Conservation (phyloP, 2,329 filamentous ascomycete species). For the Rutstroemia sydowiana region DNA sequence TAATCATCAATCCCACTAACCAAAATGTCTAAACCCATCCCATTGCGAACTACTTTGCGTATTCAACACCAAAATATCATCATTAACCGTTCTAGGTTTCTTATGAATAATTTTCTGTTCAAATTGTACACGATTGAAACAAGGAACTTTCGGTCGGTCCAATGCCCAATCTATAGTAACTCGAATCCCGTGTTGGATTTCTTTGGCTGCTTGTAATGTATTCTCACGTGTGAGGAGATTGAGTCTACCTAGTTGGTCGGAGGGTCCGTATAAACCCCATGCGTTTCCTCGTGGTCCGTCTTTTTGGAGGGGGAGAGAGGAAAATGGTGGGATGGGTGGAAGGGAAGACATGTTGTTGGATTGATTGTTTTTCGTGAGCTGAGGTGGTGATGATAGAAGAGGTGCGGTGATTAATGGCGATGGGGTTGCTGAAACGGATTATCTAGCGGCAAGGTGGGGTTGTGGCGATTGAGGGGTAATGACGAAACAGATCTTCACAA, state of each 20-base stretch:
- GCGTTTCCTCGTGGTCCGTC: slow-evolving; percentile 35
- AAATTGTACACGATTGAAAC: slow-evolving; percentile 43
- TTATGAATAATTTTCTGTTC: slow-evolving; percentile 46
- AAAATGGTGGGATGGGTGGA: slow-evolving; percentile 23
- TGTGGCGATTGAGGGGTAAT: too few species aligned
- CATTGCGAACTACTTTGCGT: slow-evolving; percentile 40
- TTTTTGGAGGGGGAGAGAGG: slow-evolving; percentile 33
- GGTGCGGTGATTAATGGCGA: too few species aligned
- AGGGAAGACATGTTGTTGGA: background rate
- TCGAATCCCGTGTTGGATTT: slow-evolving; percentile 7
- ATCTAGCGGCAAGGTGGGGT: too few species aligned
- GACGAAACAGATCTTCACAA: too few species aligned
- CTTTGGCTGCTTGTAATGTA: slow-evolving; percentile 28
- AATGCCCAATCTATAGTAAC: slow-evolving; percentile 3
- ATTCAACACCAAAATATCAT: slow-evolving; percentile 54
- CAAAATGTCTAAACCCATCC: slow-evolving; percentile 38
- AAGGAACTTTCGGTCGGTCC: background rate
- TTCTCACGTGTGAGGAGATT: slow-evolving; percentile 38
- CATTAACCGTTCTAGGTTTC: slow-evolving; percentile 46
- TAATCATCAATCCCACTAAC: slow-evolving; percentile 4
- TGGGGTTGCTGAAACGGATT: too few species aligned
- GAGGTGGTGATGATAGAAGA: too few species aligned
- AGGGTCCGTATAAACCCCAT: slow-evolving; percentile 38
- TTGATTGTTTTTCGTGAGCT: too few species aligned
- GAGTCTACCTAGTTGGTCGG: slow-evolving; percentile 37